phyloP scores from a whole-genome alignment of 73 alveolate genomes.

The Tetrahymena elliotti region DNA sequence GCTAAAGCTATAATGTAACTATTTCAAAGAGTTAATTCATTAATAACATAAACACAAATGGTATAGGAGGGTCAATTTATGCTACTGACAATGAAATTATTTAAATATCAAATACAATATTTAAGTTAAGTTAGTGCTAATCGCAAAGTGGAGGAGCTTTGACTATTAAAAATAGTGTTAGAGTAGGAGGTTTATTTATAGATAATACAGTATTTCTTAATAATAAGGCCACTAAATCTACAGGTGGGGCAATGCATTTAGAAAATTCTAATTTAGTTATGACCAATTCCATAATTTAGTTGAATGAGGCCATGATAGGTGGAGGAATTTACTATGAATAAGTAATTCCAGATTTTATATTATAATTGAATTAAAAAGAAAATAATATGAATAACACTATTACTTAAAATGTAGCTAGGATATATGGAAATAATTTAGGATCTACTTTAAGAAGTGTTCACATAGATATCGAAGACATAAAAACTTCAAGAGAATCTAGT shows the following conservation, averaged over 20 bases:
- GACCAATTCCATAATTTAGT: background rate
- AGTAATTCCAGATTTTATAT: background rate
- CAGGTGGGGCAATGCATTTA: background rate
- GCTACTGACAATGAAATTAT: background rate
- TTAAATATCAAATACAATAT: background rate
- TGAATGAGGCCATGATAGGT: background rate
- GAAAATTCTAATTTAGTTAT: too few species aligned
- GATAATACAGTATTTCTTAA: too few species aligned
- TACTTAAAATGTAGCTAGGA: background rate
- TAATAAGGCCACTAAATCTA: background rate
- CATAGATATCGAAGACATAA: background rate
- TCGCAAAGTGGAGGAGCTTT: background rate
- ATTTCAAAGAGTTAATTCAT: background rate
- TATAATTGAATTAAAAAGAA: too few species aligned
- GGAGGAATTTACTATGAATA: background rate
- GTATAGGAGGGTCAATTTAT: background rate
- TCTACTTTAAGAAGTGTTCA: background rate
- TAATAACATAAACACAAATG: background rate
- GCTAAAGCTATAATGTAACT: background rate
- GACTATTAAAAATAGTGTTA: too few species aligned
- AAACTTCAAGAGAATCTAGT: background rate
- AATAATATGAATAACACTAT: too few species aligned
- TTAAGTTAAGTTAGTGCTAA: background rate
- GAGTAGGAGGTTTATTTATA: background rate
- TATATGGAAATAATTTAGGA: background rate